Base-by-base conservation (phyloP, 2,329 filamentous ascomycete species). In the Huntiella abstrusa region DNA sequence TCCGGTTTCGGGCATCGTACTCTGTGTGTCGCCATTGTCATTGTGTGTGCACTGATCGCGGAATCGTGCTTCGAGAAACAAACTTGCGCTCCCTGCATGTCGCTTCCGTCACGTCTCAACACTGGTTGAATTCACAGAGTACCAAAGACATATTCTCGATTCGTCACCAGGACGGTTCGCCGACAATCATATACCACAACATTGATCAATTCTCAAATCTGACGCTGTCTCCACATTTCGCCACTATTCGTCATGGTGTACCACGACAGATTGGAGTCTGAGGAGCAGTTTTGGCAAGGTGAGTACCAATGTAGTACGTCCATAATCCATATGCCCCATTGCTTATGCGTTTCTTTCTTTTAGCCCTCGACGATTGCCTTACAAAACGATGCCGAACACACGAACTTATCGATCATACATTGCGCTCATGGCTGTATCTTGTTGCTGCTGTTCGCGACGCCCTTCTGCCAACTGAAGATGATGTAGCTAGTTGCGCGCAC, bases 221-320 rank as follows among this genome's bases (percentile, higher is more conserved):
- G 16, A 22, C n/a, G 16, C 38, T 17, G 17, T 22, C 22, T 22
- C 16, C 38, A 12, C 15, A 17, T 35, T 17, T 11, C 10, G 12
- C 28, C 8, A 11, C 12, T 42, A 38, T 11, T 40, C 12, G 42
- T 17, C 16, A 50, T 50, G 48, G 40, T 28, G n/a, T 32, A 15
- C 37, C 43, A 44, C 40, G 45, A 50, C 40, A 40, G 48, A 42
- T 42, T 50, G 13, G 48, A 50, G 43, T 50, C 76, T 62, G 83
- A 85, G 65, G 74, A 85, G 61, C 79, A 87, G 64, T 86, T 94
- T 66, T 95, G 86, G 88, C 71, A 78, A 63, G 83, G 87, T 93
- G 54, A 54, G 62, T 58, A 45, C 55, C 54, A 55, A 55, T 50
- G 34, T 28, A n/a, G 5, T 15, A 16, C 17, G 7, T 42, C 32